Evolutionary conservation across 257 asterid species (phyloP), one percentile per base, ranked within the genome.

Genomic region (Solanum habrochaites): DNA sequence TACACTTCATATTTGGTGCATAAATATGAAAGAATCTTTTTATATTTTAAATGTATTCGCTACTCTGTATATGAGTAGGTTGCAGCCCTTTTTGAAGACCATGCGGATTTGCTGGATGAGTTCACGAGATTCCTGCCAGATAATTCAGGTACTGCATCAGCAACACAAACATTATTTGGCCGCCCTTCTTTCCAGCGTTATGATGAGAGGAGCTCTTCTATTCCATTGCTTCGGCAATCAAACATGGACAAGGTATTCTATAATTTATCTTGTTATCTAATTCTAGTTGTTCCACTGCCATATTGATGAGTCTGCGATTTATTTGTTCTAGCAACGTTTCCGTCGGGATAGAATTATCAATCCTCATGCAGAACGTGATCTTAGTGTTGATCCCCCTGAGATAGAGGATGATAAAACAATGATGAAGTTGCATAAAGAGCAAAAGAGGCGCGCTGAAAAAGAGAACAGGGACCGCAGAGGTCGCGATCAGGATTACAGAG

Each of bases 81-180:
- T 74, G 92, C 91, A 80, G 60, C 91, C 47, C 96, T 94, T 89
- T 93, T 94, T 75, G 92, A 72, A 47, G 93, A 90, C 86, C 95
- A 94, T 87, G 91, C 93, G n/a, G 98, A 93, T 90, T 94, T 94
- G 88, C 95, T 94, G 85, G 95, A 90, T 10, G 96, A 94, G 90
- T 94, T 94, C 89, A 91, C 93, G 12, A 91, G 96, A 91, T 94
- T 94, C 89, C 90, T 94, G 72, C 98, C 98, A n/a, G 95, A 90
- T 87, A 88, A 89, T 86, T 93, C 97, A 87, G 91, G 91, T 71
- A 40, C 94, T 81, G 92, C 94, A 83, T 89, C 96, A 82, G 90
- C 91, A 29, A 81, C 92, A 75, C 93, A 88, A 75, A 60, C 92
- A 85, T 87, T 94, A 27, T 88, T 92, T 85, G 93, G 91, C 69